These are phyloP conservation scores for Hysterangium stoloniferum DNA, from an alignment of 768 basidiomycete species.

Conservation along the genomic window DNA sequence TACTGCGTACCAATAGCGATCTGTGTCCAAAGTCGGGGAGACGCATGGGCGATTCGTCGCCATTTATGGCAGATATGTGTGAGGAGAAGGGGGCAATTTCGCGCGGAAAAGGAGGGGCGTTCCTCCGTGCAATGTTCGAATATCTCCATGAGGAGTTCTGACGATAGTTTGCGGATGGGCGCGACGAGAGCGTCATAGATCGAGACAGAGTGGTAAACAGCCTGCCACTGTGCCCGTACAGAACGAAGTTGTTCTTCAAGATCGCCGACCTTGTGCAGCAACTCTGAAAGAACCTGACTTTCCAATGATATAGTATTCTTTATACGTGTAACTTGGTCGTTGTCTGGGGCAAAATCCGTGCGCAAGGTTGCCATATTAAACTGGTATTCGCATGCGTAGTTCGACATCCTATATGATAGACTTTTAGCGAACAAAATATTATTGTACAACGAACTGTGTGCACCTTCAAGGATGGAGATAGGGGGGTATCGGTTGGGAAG, in stretches of 20 bases:
- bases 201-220: not conserved
- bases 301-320: not conserved
- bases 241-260: not conserved
- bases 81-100: not conserved
- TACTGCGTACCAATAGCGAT: too few relatives aligned
- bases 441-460: too few relatives aligned
- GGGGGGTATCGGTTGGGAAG: too few relatives aligned
- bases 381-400: too few relatives aligned
- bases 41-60: not conserved
- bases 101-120: not conserved
- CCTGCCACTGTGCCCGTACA: not conserved
- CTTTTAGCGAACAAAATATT: too few relatives aligned
- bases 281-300: not conserved
- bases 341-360: not conserved
- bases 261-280: not conserved
- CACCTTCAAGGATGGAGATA: too few relatives aligned
- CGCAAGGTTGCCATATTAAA: not conserved
- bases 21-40: not conserved
- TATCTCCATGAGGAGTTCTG: not conserved
- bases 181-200: not conserved
- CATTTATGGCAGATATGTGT: not conserved
- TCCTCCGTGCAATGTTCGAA: not conserved
- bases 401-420: too few relatives aligned
- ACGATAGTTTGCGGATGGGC: not conserved
- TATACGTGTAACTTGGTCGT: not conserved